Evolutionary conservation across 2,329 filamentous ascomycete species (phyloP).

Genomic region (Rhynchosporium graminicola): DNA sequence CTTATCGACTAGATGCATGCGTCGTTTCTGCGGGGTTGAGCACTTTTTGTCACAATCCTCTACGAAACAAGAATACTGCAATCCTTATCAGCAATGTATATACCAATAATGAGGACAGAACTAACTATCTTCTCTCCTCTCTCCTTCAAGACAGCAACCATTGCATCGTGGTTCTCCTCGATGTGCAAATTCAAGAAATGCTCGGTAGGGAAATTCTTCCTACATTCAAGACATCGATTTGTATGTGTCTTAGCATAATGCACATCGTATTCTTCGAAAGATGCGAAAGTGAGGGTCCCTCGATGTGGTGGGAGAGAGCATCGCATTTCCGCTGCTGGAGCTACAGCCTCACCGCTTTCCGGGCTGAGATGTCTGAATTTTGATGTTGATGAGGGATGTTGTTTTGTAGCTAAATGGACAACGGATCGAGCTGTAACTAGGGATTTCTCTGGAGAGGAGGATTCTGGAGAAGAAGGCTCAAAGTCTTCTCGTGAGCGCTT

Average conservation of each 20-base stretch:
- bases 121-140: slow-evolving; percentile 83
- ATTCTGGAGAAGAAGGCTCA: slow-evolving; percentile 44
- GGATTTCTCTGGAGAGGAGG: slow-evolving; percentile 31
- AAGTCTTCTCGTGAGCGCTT: slow-evolving; percentile 61
- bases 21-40: slow-evolving; percentile 77
- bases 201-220: slow-evolving; percentile 82
- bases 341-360: slow-evolving; percentile 44
- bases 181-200: slow-evolving; percentile 83
- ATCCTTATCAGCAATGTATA: background rate
- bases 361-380: slow-evolving; percentile 67
- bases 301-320: slow-evolving; percentile 82
- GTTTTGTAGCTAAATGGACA: slow-evolving; percentile 33
- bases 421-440: slow-evolving; percentile 31
- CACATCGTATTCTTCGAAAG: slow-evolving; percentile 79
- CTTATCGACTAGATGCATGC: slow-evolving; percentile 90
- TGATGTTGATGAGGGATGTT: slow-evolving; percentile 39
- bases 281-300: slow-evolving; percentile 67
- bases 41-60: slow-evolving; percentile 86
- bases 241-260: slow-evolving; percentile 82
- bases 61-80: slow-evolving; percentile 83
- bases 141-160: slow-evolving; percentile 70
- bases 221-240: slow-evolving; percentile 83
- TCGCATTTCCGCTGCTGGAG: slow-evolving; percentile 56
- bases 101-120: slow-evolving; percentile 22
- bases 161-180: slow-evolving; percentile 85